Percentiles rank a stretch among this genome's conserved stretches.
Evolutionary conservation across 2,329 filamentous ascomycete species (phyloP).

Genomic region (Ophiocordyceps camponoti-saundersi): DNA sequence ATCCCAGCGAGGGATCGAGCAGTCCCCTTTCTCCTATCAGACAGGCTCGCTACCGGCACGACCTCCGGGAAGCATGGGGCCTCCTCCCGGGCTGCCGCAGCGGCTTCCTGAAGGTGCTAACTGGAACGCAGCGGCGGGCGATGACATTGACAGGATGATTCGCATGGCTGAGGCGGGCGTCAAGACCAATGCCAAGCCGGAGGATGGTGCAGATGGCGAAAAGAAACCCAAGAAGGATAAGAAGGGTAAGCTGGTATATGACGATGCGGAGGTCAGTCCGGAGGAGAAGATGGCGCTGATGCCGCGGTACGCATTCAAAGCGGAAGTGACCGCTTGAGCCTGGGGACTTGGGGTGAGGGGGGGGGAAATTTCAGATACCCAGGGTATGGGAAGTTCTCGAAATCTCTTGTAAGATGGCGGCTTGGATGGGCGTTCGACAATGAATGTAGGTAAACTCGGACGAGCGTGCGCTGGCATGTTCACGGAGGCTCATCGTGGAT

Average conservation of each 20-base stretch:
- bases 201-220: constrained; percentile 30
- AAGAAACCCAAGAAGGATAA: constrained; percentile 51
- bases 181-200: constrained; percentile 22
- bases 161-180: constrained; percentile 47
- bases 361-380: not conserved
- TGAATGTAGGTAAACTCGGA: not conserved
- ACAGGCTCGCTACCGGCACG: constrained; percentile 25
- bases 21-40: constrained; percentile 16
- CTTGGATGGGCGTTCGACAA: not conserved
- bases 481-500: too few species aligned
- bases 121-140: constrained; percentile 18
- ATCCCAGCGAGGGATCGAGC: constrained; percentile 7
- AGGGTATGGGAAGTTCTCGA: not conserved
- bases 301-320: constrained; percentile 53
- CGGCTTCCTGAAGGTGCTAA: constrained; percentile 17
- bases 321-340: not conserved
- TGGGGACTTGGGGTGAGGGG: not conserved
- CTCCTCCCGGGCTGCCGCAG: constrained; percentile 24
- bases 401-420: not conserved
- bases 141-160: constrained; percentile 49
- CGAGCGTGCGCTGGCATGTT: too few species aligned
- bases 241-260: constrained; percentile 61
- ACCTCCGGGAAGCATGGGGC: constrained; percentile 21
- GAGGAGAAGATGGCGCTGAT: constrained; percentile 79
- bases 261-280: constrained; percentile 61